These are phyloP conservation scores for Halophytophthora polymorphica DNA, from an alignment of 352 stramenopile species.

Conservation along the genomic window DNA sequence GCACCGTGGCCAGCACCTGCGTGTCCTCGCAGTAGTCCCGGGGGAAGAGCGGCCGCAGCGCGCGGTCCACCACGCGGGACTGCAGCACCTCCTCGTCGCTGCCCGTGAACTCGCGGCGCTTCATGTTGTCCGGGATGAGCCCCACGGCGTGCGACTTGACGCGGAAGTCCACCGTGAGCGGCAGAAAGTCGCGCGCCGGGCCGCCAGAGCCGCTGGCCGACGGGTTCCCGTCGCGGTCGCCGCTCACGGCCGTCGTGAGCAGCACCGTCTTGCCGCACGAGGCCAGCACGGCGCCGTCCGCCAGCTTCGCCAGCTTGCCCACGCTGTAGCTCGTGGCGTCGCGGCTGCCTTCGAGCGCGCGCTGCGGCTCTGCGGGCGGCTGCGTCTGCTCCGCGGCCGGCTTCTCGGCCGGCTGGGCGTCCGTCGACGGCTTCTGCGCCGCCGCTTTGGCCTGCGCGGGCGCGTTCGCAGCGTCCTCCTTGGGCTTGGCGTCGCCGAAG, in stretches of 20 bases:
- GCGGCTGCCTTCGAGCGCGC: slow-evolving; percentile 38
- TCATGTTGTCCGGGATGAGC: slow-evolving; percentile 86
- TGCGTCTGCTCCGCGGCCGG: slow-evolving; percentile 14
- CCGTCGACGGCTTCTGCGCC: slow-evolving; percentile 5
- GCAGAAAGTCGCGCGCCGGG: slow-evolving; percentile 68
- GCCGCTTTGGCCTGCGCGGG: slow-evolving; percentile 2
- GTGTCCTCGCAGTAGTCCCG: slow-evolving; percentile 94
- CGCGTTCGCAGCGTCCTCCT: slow-evolving; percentile 18
- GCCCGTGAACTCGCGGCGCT: slow-evolving; percentile 85
- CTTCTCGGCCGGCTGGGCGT: slow-evolving; percentile 1
- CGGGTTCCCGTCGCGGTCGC: slow-evolving; percentile 33
- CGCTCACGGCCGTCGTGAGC: slow-evolving; percentile 83
- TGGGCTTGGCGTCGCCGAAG: slow-evolving; percentile 51
- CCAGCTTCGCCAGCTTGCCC: slow-evolving; percentile 79
- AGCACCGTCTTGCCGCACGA: slow-evolving; percentile 83
- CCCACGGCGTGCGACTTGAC: slow-evolving; percentile 87
- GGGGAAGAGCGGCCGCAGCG: slow-evolving; percentile 93
- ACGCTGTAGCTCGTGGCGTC: slow-evolving; percentile 59
- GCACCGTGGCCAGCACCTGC: slow-evolving; percentile 91
- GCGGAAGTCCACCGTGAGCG: slow-evolving; percentile 93
- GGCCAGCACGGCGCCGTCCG: slow-evolving; percentile 82
- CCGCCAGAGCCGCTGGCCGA: slow-evolving; percentile 9
- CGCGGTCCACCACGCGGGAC: slow-evolving; percentile 94
- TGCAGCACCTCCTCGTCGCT: slow-evolving; percentile 96
- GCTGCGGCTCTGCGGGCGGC: slow-evolving; percentile 4